Evolutionary conservation across 23 red algal genomes (phyloP), one percentile per base, ranked within the genome.

Genomic region (Agarophyton chilense): DNA sequence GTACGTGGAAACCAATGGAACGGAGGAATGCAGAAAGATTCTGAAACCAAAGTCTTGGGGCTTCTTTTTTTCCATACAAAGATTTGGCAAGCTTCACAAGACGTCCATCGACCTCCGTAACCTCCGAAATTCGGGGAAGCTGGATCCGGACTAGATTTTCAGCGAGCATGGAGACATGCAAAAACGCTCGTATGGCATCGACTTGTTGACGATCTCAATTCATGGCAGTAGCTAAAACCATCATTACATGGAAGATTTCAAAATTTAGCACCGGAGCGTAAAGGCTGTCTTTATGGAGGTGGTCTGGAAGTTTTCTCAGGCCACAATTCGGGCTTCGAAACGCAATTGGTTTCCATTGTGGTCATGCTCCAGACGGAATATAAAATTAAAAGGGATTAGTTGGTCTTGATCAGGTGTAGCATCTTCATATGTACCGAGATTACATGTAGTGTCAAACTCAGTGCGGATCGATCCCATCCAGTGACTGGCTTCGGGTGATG

Each of bases 251-350:
- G 50, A 79, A 79, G 10, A 50, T 5, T 28, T 56, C 1, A 79
- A 79, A 79, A 16, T 52, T 52, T 5, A 79, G 50, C 41, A 79
- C 75, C 5, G 52, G 75, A 50, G 75, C 75, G 16, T 79, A 79
- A 26, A 79, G 33, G 6, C 75, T 22, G 1, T 6, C 41, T 79
- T 79, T 8, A 51, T 52, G 41, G 21, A 50, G 29, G 19, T 79
- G n/a, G 32, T 24, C 32, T 79, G 75, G 16, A 79, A 79, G 0
- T 55, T 79, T 19, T 28, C 41, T 79, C 75, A 51, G 5, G 52
- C 41, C 25, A 79, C 75, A 24, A 79, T 28, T 18, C 50, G 1
- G 75, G 75, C 75, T 53, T 79, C 50, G 28, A 50, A 79, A 0
- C 71, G 0, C 10, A 13, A 9, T 14, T 11, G 71, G 0, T 0